Evolutionary conservation across 257 asterid species (phyloP).

Genomic region (Knoxia roxburghii): DNA sequence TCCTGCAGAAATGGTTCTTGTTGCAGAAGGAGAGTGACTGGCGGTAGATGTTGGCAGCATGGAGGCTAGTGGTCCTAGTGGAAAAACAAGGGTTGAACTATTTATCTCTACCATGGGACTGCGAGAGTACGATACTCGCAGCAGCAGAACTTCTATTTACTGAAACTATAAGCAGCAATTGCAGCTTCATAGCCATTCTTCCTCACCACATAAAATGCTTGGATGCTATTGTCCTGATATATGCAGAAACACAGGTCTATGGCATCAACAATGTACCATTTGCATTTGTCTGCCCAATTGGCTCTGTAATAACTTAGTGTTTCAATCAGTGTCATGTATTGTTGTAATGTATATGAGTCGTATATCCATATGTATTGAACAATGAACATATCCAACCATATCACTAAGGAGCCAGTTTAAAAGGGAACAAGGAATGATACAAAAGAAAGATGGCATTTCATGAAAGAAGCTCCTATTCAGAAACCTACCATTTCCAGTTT

Average conservation of each 20-base stretch:
- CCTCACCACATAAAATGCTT: neutral
- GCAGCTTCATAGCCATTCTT: neutral
- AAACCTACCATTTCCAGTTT: too few relatives aligned
- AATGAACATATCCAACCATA: too few relatives aligned
- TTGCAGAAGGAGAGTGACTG: constrained; percentile 11
- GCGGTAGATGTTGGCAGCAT: constrained; percentile 24
- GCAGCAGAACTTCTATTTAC: too few relatives aligned
- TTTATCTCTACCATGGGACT: neutral
- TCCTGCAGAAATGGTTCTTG: constrained; percentile 11
- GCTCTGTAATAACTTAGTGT: neutral
- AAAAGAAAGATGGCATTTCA: too few relatives aligned
- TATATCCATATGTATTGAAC: too few relatives aligned
- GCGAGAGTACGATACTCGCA: neutral
- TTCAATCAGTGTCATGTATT: too few relatives aligned
- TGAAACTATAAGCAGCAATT: neutral
- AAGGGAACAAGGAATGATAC: too few relatives aligned
- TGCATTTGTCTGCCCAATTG: neutral
- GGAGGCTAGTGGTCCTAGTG: constrained; percentile 1
- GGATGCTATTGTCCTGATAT: neutral
- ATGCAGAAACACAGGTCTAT: too few relatives aligned
- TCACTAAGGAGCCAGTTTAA: too few relatives aligned
- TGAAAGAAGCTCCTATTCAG: too few relatives aligned
- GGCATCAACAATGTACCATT: neutral
- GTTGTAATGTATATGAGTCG: too few relatives aligned
- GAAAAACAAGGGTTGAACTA: neutral